These are phyloP conservation scores for Orbilia quercus DNA, from an alignment of 2,329 filamentous ascomycete species.

Conservation along the genomic window DNA sequence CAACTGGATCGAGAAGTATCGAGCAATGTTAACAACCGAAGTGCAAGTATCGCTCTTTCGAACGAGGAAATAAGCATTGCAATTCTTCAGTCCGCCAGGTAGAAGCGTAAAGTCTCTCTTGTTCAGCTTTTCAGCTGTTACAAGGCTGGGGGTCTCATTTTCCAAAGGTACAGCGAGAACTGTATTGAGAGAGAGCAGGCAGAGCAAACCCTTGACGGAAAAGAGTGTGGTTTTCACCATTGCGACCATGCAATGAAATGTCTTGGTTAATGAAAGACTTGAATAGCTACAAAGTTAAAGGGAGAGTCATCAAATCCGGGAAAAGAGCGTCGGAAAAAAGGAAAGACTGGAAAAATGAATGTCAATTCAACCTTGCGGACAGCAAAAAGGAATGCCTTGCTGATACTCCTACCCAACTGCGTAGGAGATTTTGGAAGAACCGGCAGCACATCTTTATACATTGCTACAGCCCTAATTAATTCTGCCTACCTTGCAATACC, in stretches of 20 bases:
- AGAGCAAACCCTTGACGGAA: conserved; percentile 16
- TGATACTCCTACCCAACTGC: conserved; percentile 2
- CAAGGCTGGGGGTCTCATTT: conserved; percentile 8
- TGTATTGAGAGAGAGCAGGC: conserved; percentile 27
- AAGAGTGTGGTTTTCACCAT: neutral
- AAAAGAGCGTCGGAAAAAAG: conserved; percentile 7
- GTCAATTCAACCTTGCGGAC: conserved; percentile 22
- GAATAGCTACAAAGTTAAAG: neutral
- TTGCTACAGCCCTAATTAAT: neutral
- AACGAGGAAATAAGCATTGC: conserved; percentile 28
- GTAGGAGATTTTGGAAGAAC: neutral
- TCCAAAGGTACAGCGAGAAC: conserved; percentile 19
- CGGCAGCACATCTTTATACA: conserved; percentile 20
- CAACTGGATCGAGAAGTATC: conserved; percentile 9
- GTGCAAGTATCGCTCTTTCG: conserved; percentile 37
- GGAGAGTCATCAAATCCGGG: neutral
- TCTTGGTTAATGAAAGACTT: conserved; percentile 10
- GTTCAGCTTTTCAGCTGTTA: conserved; percentile 6
- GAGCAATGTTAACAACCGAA: conserved; percentile 15
- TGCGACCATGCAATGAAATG: neutral
- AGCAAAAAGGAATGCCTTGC: conserved; percentile 34
- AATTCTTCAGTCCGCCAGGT: conserved; percentile 14
- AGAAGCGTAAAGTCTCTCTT: conserved; percentile 12
- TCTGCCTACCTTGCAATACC: neutral
- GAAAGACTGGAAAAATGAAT: conserved; percentile 12